Base-by-base conservation (phyloP, 768 basidiomycete species). In the Coprinopsis cinerea region DNA sequence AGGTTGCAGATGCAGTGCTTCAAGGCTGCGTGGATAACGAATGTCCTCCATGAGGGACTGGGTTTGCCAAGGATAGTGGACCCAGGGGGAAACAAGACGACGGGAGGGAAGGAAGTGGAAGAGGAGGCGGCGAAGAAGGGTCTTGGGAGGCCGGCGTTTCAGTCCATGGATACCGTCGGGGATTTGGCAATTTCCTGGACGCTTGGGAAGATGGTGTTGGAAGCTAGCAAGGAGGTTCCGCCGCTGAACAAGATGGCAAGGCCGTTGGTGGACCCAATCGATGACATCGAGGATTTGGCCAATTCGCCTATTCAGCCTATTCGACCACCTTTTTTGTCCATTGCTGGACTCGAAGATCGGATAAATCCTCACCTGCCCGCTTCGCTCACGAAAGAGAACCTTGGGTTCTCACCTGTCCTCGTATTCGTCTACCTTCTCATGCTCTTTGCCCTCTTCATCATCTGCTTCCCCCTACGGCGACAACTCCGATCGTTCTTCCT, bases 101-200 rank as follows among this genome's bases (percentile, higher is more conserved):
- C 83, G 1, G 69, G 76, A 6, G 85, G 79, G 2, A 81, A 85
- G 43, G 78, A 85, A 49, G 88, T 91, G 23, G 82, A 77, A 18
- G 68, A 77, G 44, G 81, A 92, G 60, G 94, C 94, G 9, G 75
- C 77, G 53, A 76, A 76, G 65, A 96, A 96, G 64, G 90, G 91
- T 15, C 74, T 97, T 25, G 83, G 87, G 43, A 66, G 76, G 52
- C 87, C 91, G 6, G 72, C 79, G n/a, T 97, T 99, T 68, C 96
- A 97, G 67, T 90, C 86, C 34, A 71, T 94, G 67, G 92, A 97
- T 63, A 79, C 82, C n/a, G 87, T 99, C 25, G 85, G 83, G 28
- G 90, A 88, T 60, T 91, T 95, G 32, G 92, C 93, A 37, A 92
- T 99, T 59, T 92, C 83, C 59, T 99, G 96, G 96, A 97, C 96